Conservation (phyloP, 768 basidiomycete species). For the Cystobasidium ongulense region DNA sequence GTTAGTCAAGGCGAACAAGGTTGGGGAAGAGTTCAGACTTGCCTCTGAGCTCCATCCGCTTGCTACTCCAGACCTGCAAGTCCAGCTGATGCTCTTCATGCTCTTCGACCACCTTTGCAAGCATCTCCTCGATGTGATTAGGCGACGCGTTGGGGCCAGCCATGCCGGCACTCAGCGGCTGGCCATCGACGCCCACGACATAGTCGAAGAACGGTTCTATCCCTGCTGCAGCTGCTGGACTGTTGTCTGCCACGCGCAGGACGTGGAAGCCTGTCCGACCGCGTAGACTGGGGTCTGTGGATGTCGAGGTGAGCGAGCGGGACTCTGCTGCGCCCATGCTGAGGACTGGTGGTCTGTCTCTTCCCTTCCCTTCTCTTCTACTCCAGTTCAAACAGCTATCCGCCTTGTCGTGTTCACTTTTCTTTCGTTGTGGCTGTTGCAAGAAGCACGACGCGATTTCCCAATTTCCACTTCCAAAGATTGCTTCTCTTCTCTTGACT, state of each 20-base stretch:
- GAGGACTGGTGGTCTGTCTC: background rate
- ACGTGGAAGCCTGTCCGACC: conserved; percentile 26
- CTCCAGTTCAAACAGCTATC: background rate
- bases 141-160: background rate
- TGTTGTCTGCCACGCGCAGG: conserved; percentile 43
- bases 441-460: background rate
- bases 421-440: background rate
- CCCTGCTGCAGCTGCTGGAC: conserved; percentile 74
- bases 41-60: conserved; percentile 40
- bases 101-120: conserved; percentile 23
- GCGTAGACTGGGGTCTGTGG: conserved; percentile 1
- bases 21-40: background rate
- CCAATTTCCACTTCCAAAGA: background rate
- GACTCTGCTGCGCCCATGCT: conserved; percentile 34
- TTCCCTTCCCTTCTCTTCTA: background rate
- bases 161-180: conserved; percentile 13
- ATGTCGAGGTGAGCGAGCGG: conserved; percentile 20
- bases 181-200: conserved; percentile 77
- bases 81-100: conserved; percentile 33
- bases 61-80: conserved; percentile 41
- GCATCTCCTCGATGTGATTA: conserved; percentile 6
- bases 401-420: background rate
- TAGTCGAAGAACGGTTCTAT: conserved; percentile 96
- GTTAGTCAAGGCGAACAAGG: too few species aligned
- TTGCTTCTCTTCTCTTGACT: background rate